Percentiles rank a stretch among this genome's conserved stretches.
Evolutionary conservation across 805 yeast genomes (phyloP).

Genomic region (Helenozyma baotianmanensis): DNA sequence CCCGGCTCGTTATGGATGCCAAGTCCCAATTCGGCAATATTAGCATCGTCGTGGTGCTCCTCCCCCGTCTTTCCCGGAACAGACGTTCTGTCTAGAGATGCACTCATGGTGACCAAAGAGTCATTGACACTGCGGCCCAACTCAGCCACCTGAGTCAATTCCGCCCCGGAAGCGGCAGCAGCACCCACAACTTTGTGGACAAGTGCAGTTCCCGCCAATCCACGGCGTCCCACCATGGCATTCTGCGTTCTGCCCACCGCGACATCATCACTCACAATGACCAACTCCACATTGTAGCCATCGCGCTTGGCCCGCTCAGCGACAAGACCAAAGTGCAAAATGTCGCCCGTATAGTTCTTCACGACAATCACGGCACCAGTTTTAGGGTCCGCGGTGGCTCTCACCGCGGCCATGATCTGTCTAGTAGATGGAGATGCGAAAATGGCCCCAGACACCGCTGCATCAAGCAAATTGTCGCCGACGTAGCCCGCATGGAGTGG

Average conservation of each 20-base stretch:
- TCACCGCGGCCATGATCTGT: constrained; percentile 71
- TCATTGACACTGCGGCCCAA: constrained; percentile 59
- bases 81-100: constrained; percentile 82
- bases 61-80: constrained; percentile 71
- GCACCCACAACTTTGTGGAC: constrained; percentile 87
- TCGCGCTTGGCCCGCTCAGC: constrained; percentile 80
- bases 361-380: constrained; percentile 76
- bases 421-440: constrained; percentile 95
- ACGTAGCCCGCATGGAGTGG: constrained; percentile 92
- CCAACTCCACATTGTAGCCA: constrained; percentile 68
- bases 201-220: constrained; percentile 84
- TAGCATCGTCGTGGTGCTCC: constrained; percentile 42
- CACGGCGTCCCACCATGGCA: constrained; percentile 91
- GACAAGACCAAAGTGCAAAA: constrained; percentile 87
- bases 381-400: constrained; percentile 45
- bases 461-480: constrained; percentile 77
- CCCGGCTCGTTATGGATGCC: constrained; percentile 98
- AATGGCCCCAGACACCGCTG: constrained; percentile 86
- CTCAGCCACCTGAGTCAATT: constrained; percentile 48
- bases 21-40: constrained; percentile 86
- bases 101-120: constrained; percentile 80
- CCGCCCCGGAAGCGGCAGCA: constrained; percentile 41
- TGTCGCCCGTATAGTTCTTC: constrained; percentile 93
- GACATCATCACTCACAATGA: constrained; percentile 86
- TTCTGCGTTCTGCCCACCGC: constrained; percentile 90